Percentiles rank a stretch among this genome's conserved stretches.
Evolutionary conservation across 2,329 filamentous ascomycete species (phyloP).

Genomic region (Neofusicoccum parvum): DNA sequence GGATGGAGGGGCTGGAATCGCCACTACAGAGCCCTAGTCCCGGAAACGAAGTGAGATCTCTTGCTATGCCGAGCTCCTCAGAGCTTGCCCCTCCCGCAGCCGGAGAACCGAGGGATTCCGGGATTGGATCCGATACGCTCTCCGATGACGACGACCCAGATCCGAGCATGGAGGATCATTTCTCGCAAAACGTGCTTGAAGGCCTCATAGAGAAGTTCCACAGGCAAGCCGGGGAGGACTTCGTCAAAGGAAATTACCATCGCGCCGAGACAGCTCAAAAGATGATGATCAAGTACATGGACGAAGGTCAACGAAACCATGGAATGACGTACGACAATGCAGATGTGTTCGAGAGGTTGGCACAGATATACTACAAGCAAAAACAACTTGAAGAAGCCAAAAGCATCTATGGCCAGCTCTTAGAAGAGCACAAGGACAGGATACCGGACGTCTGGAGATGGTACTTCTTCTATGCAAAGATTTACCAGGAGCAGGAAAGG

Average conservation of each 20-base stretch:
- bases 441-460: conserved; percentile 11
- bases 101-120: conserved; percentile 2
- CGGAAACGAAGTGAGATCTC: background rate
- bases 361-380: conserved; percentile 18
- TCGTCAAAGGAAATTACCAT: conserved; percentile 12
- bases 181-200: conserved; percentile 1
- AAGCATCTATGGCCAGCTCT: conserved; percentile 4
- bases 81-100: background rate
- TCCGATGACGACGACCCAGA: conserved; percentile 17
- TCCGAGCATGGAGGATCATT: conserved; percentile 14
- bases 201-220: conserved; percentile 13
- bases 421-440: conserved; percentile 6
- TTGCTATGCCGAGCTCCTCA: background rate
- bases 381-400: conserved; percentile 19
- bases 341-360: conserved; percentile 8
- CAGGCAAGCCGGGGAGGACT: background rate
- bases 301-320: conserved; percentile 11
- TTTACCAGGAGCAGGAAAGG: conserved; percentile 13
- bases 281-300: conserved; percentile 16
- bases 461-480: conserved; percentile 15
- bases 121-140: background rate
- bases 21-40: background rate
- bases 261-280: conserved; percentile 16
- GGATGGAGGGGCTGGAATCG: conserved; percentile 2
- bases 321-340: conserved; percentile 7